Conservation (phyloP, 2,329 filamentous ascomycete genomes). For the Fusarium denticulatum region DNA sequence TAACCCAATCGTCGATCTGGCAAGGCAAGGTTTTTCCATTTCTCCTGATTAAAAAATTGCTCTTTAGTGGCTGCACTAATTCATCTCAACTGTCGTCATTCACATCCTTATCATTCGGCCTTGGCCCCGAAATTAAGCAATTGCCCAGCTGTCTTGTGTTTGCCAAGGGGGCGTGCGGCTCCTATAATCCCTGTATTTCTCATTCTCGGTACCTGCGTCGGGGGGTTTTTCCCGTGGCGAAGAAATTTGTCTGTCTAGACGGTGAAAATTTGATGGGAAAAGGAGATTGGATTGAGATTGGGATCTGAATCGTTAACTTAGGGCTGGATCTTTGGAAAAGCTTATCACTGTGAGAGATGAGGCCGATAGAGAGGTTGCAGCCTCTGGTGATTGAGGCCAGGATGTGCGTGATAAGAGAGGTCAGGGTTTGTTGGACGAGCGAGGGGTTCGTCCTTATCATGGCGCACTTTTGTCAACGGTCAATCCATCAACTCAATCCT, state of each 20-base stretch:
- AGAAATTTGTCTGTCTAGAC: not conserved
- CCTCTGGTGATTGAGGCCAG: not conserved
- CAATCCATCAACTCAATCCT: not conserved
- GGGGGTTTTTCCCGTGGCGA: not conserved
- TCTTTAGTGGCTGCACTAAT: constrained; percentile 9
- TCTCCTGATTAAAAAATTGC: not conserved
- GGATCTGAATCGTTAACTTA: not conserved
- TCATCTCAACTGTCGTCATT: constrained; percentile 5
- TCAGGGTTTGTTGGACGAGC: not conserved
- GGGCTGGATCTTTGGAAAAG: constrained; percentile 2
- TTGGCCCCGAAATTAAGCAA: constrained; percentile 28
- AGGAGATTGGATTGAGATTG: not conserved
- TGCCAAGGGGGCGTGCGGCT: constrained; percentile 2
- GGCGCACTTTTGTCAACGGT: not conserved
- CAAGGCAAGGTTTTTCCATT: not conserved
- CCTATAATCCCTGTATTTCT: not conserved
- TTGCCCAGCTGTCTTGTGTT: constrained; percentile 20
- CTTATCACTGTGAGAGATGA: constrained; percentile 1
- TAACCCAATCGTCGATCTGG: constrained; percentile 21
- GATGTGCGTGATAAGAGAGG: not conserved
- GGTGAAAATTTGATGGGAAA: not conserved
- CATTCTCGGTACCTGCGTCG: constrained; percentile 16
- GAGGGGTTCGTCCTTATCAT: constrained; percentile 2
- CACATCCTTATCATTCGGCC: not conserved
- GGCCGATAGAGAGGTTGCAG: not conserved